Base-by-base conservation (phyloP, 768 basidiomycete genomes). In the Podaxis sp. region DNA sequence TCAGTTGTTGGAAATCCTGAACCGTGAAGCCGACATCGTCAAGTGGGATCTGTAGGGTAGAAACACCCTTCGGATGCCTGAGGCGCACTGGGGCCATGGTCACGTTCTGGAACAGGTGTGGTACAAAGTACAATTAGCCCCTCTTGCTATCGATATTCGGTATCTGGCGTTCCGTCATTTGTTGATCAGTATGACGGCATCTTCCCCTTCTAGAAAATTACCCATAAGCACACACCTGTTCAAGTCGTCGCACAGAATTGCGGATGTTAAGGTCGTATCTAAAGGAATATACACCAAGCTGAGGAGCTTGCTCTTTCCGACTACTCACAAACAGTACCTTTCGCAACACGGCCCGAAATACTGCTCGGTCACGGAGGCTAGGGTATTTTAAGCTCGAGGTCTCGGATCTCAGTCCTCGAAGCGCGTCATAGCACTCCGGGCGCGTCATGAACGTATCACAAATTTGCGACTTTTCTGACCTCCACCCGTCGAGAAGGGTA, bases 11-110 rank as follows among this genome's bases (percentile, higher is more conserved):
- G 0, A 98, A 82, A 66, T 93, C 88, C 59, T 82, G 83, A 3
- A 97, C 87, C 1, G 90, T 88, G 54, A 83, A 80, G 52, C 75
- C 70, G 26, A 78, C 71, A 50, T 68, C 65, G 60, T 85, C 80
- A 66, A 88, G 75, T 61, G 88, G 82, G 40, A 95, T 75, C 52
- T 93, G 82, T 60, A 97, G 78, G 8, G 93, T 93, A 7, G 87
- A 78, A 30, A 92, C 85, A 33, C 95, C 95, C 70, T 88, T 85
- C 13, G 95, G 91, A 74, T 95, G 90, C 64, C 95, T 84, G 2
- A 98, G 78, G 26, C 95, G 88, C 41, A 96, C 66, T 49, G 85
- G 83, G 7, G 86, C 83, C 91, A 93, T 92, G 58, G 62, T 65
- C 46, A 46, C 8, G 15, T 11, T 44, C 58, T 30, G 30, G 36